Evolutionary conservation across 768 basidiomycete species (phyloP).

Genomic region (Auriscalpium microsporum): DNA sequence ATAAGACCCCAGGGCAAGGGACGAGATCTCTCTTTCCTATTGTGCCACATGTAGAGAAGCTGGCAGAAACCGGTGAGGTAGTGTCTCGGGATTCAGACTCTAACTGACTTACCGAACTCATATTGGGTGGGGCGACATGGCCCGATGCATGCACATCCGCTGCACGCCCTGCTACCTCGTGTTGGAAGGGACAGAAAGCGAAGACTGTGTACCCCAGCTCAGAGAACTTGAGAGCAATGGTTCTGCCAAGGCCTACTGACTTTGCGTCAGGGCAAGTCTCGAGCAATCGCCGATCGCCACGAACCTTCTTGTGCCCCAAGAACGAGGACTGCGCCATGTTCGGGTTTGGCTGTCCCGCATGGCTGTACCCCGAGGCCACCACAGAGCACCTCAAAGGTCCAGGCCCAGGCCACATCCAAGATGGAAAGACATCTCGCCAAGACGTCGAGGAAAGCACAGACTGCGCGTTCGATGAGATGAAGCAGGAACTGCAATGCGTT

Average conservation of each 20-base stretch:
- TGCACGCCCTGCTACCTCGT: background rate
- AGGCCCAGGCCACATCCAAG: conserved; percentile 7
- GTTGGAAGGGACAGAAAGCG: conserved; percentile 17
- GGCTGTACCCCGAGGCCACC: conserved; percentile 13
- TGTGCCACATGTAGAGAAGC: conserved; percentile 28
- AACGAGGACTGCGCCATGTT: conserved; percentile 23
- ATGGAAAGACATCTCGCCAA: conserved; percentile 10
- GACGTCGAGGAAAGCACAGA: conserved; percentile 7
- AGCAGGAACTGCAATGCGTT: background rate
- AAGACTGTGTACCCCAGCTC: conserved; percentile 28
- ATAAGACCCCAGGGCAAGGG: conserved; percentile 23
- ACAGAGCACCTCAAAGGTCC: conserved; percentile 10
- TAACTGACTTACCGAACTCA: conserved; percentile 19
- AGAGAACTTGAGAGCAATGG: conserved; percentile 23
- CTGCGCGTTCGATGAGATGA: conserved; percentile 1
- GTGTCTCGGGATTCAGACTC: no score
- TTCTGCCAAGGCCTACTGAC: conserved; percentile 24
- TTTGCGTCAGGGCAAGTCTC: conserved; percentile 1
- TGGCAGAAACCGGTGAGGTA: background rate
- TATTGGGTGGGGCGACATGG: conserved; percentile 7
- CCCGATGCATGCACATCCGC: background rate
- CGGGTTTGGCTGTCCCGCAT: conserved; percentile 17
- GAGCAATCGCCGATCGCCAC: background rate
- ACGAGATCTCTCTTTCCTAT: conserved; percentile 22
- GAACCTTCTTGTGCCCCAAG: conserved; percentile 24